Conservation (phyloP, 202 grass and related monocot genomes). For the Carex arenaria region DNA sequence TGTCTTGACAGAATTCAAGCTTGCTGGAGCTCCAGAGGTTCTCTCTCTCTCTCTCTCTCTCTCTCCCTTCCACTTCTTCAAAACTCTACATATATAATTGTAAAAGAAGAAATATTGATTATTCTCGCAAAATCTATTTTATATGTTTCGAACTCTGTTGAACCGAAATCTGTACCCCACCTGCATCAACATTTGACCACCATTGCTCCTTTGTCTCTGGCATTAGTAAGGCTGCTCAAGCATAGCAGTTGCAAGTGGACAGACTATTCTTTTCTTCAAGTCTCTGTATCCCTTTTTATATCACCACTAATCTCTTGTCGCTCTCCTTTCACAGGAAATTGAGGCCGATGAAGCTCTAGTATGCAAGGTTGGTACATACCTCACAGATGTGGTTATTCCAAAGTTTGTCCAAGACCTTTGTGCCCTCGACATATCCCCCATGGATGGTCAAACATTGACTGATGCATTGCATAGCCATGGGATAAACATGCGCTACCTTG, state of each 20-base stretch:
- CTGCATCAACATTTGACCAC: background rate
- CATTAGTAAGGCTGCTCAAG: background rate
- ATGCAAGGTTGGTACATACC: slow-evolving; percentile 61
- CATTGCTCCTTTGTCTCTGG: background rate
- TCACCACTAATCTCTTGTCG: slow-evolving; percentile 10
- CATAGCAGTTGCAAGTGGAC: background rate
- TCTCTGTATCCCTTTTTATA: slow-evolving; percentile 11
- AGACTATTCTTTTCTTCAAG: slow-evolving; percentile 1
- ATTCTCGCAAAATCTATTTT: background rate
- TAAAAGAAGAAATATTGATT: background rate
- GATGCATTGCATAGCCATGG: slow-evolving; percentile 85
- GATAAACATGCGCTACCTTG: slow-evolving; percentile 93
- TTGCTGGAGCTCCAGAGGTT: slow-evolving; percentile 79
- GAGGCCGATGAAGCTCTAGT: slow-evolving; percentile 72
- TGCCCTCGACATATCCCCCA: slow-evolving; percentile 80
- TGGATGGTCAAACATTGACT: slow-evolving; percentile 93
- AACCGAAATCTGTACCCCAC: background rate
- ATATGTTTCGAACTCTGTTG: background rate
- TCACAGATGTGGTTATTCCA: slow-evolving; percentile 69
- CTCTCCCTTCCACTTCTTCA: background rate
- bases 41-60: slow-evolving; percentile 7
- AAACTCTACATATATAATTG: slow-evolving; percentile 3
- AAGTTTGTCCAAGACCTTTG: slow-evolving; percentile 96
- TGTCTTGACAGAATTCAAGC: slow-evolving; percentile 96
- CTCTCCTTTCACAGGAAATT: slow-evolving; percentile 62